Evolutionary conservation across 1,284 basidiomycete genomes (phyloP).

Genomic region (Malassezia globosa): DNA sequence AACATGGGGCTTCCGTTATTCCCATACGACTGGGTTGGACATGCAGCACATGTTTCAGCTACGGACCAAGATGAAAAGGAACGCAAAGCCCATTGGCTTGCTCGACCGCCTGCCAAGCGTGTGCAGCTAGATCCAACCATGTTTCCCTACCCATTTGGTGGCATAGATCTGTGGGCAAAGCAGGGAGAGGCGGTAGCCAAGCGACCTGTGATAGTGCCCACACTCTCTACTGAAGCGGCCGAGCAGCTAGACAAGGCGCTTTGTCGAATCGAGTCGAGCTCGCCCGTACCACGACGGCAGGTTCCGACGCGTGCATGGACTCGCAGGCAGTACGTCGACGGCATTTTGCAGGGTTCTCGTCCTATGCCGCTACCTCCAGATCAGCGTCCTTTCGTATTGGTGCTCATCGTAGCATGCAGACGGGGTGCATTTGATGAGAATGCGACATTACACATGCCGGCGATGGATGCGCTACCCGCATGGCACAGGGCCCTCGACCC

Average conservation of each 20-base stretch:
- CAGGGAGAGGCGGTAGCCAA: neutral
- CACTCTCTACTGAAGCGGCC: neutral
- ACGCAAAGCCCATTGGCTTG: slow-evolving; percentile 23
- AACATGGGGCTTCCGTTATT: slow-evolving; percentile 21
- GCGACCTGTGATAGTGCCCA: neutral
- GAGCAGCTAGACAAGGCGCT: neutral
- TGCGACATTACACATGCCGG: slow-evolving; percentile 11
- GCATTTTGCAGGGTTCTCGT: neutral
- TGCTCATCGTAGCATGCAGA: slow-evolving; percentile 5
- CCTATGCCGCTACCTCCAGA: neutral
- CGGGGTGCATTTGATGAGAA: slow-evolving; percentile 6
- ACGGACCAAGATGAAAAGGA: slow-evolving; percentile 16
- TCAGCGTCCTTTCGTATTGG: neutral
- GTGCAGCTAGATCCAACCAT: slow-evolving; percentile 18
- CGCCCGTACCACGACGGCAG: neutral
- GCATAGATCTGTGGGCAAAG: slow-evolving; percentile 10
- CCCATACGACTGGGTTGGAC: slow-evolving; percentile 32
- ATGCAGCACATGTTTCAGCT: slow-evolving; percentile 16
- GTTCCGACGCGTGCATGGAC: neutral
- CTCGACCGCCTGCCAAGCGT: slow-evolving; percentile 35
- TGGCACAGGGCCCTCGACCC: slow-evolving; percentile 21
- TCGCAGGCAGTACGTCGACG: slow-evolving; percentile 1
- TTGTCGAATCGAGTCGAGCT: no score
- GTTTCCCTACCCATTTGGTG: slow-evolving; percentile 13
- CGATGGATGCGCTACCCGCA: slow-evolving; percentile 4